Base-by-base conservation (phyloP, 306 rosid genomes). In the Fagus sylvatica region DNA sequence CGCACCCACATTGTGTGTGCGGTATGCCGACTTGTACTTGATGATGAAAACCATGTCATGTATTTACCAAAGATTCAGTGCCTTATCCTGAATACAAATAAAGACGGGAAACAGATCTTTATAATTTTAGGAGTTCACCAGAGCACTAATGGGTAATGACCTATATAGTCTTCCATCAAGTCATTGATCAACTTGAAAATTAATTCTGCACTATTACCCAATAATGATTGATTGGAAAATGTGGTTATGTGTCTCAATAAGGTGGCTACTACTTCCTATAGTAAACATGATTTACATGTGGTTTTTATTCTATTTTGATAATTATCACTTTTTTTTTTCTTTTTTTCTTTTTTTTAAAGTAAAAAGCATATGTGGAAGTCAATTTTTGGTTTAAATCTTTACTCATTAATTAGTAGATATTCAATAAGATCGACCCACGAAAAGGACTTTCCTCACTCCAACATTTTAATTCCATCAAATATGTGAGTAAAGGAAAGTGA, bases 141-240 rank as follows among this genome's bases (percentile, higher is more conserved):
- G 36, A 76, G 79, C 74, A 79, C 75, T 8, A 55, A 46, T 37
- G 51, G 51, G 62, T 2, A 43, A 43, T 43, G 13, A 10, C 13
- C 28, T 16, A 9, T 78, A 0, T 65, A 61, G 54, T 77, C 77
- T 72, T 76, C 48, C 17, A 48, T 64, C 62, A 65, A 75, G 65
- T 66, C 69, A 40, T 75, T 59, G 41, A 75, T 53, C 60, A 41
- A 28, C 71, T 72, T 76, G 48, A 71, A 65, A 65, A 30, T 13
- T 12, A 39, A 6, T 51, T 55, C 39, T 64, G 34, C 43, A n/a
- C 68, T 13, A n/a, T 1, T 22, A 7, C 53, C 22, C 74, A 53
- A 77, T 73, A 15, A 62, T 64, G 54, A 28, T 69, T 55, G 61
- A 15, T 71, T 39, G 56, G 39, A 1, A 59, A 59, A 77, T 22